Conservation (phyloP, 2,329 filamentous ascomycete species). For the Grosmannia clavigera region DNA sequence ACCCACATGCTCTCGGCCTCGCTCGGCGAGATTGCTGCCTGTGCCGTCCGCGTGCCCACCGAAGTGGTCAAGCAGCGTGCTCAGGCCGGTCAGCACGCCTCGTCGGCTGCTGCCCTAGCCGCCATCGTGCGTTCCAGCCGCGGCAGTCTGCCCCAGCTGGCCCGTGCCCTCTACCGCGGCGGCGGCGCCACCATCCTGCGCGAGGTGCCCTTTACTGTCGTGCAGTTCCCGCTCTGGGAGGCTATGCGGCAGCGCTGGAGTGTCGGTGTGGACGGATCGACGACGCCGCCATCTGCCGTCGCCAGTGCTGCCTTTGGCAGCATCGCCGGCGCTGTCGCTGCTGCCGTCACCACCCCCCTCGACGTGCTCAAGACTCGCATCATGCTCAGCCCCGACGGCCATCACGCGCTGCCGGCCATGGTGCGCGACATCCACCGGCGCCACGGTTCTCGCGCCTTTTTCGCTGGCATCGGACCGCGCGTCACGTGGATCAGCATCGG, state of each 20-base stretch:
- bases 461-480: slow-evolving; percentile 65
- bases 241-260: slow-evolving; percentile 62
- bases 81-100: slow-evolving; percentile 73
- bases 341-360: slow-evolving; percentile 78
- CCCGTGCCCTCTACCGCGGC: slow-evolving; percentile 79
- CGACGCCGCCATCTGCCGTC: slow-evolving; percentile 35
- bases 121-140: slow-evolving; percentile 47
- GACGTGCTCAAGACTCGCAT: slow-evolving; percentile 95
- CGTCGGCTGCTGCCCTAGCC: slow-evolving; percentile 51
- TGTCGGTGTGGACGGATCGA: slow-evolving; percentile 7
- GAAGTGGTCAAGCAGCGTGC: slow-evolving; percentile 96
- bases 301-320: slow-evolving; percentile 83
- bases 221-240: slow-evolving; percentile 98
- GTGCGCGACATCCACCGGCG: slow-evolving; percentile 51
- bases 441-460: slow-evolving; percentile 56
- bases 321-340: slow-evolving; percentile 71
- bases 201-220: slow-evolving; percentile 92
- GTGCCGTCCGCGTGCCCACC: slow-evolving; percentile 82
- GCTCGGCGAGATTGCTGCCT: slow-evolving; percentile 82
- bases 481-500: slow-evolving; percentile 93
- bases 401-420: slow-evolving; percentile 40
- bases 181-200: slow-evolving; percentile 88
- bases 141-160: slow-evolving; percentile 37
- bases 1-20: slow-evolving; percentile 78
- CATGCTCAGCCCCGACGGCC: slow-evolving; percentile 70